These are phyloP conservation scores for Lichtheimia ornata DNA, from an alignment of 371 early-diverging fungal species.

Conservation along the genomic window DNA sequence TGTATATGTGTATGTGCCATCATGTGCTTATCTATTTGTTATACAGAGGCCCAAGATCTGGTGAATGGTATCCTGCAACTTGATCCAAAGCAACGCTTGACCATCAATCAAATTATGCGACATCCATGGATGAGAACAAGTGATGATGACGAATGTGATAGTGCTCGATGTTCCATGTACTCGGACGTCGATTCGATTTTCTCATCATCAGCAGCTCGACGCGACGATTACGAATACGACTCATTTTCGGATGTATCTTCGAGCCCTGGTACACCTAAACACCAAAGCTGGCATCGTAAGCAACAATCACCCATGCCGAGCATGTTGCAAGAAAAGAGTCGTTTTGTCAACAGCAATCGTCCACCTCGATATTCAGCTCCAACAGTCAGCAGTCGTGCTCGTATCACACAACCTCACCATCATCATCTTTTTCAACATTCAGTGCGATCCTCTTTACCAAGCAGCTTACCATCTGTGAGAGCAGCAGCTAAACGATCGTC, in stretches of 20 bases:
- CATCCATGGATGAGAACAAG: conserved; percentile 69
- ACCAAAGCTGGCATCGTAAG: conserved; percentile 16
- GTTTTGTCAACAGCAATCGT: conserved; percentile 10
- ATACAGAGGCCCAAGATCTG: conserved; percentile 48
- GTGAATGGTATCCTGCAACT: conserved; percentile 62
- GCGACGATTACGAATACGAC: conserved; percentile 25
- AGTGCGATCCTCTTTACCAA: conserved; percentile 11
- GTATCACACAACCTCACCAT: conserved; percentile 29
- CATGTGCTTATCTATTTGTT: neutral
- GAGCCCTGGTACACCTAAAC: conserved; percentile 13
- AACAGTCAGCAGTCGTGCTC: conserved; percentile 20
- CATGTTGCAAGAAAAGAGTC: conserved; percentile 10
- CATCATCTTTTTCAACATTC: conserved; percentile 2
- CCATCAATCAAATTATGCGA: conserved; percentile 63
- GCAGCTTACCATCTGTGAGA: conserved; percentile 8
- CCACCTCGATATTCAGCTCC: conserved; percentile 43
- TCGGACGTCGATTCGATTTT: conserved; percentile 36
- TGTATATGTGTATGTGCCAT: too few species aligned
- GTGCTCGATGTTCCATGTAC: conserved; percentile 28
- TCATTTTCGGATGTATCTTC: conserved; percentile 18
- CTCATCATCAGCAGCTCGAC: conserved; percentile 9
- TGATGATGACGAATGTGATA: conserved; percentile 29
- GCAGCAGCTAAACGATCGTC: neutral
- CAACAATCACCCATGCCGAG: conserved; percentile 12
- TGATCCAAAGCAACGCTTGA: conserved; percentile 65